Evolutionary conservation across 108 stramenopile species (phyloP), one percentile per base, ranked within the genome.

Genomic region (Skeletonema marinoi): DNA sequence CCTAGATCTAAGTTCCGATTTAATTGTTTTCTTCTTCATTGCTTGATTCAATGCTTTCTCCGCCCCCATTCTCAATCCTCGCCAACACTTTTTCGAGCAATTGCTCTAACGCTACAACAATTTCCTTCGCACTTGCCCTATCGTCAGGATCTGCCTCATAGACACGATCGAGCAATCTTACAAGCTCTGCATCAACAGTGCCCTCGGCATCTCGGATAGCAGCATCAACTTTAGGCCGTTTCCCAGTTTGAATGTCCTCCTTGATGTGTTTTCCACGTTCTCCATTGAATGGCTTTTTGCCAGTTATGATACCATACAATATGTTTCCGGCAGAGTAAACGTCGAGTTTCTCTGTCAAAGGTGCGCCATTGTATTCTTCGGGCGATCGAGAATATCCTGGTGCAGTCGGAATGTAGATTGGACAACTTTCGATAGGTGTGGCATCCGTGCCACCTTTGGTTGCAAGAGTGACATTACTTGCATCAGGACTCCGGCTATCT

Each of bases 311-410:
- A 2, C 77, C 85, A 48, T 70, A 85, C 32, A 85, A 46, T 32
- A 85, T 70, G 68, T 85, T 82, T 6, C 77, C 85, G 1, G 73
- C 85, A 4, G 77, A 78, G 51, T 74, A 85, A n/a, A 85, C 54
- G 62, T 85, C 85, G 0, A 82, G 25, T 46, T 82, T 85, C 61
- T 84, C 83, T 17, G 74, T 69, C 30, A 84, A 75, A n/a, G 78
- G 46, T 9, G 66, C 69, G 33, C 58, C 66, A 30, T 80, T 72
- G 60, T 85, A 87, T 77, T 96, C 94, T 75, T 96, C 94, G 1
- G 94, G 94, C 17, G 91, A 85, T 29, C 94, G 77, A 25, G 74
- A 73, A 14, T 63, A 51, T 17, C 94, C 92, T n/a, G 94, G 94
- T 10, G 92, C 88, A 17, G 89, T 74, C 16, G 92, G 90, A 32